phyloP scores from a whole-genome alignment of 345 rosid species.

The Theobroma cacao region DNA sequence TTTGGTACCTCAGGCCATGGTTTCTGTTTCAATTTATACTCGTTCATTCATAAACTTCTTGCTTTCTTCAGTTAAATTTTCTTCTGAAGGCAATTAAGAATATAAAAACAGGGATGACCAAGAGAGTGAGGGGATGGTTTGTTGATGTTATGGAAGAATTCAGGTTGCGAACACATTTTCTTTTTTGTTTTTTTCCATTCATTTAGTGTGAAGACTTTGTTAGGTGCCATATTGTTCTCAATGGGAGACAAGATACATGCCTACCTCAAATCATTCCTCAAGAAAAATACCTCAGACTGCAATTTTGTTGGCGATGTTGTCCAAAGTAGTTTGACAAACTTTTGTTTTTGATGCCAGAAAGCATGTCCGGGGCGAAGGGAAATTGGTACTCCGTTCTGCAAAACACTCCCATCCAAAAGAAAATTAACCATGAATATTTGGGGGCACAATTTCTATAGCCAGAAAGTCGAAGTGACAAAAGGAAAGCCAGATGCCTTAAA shows the following conservation, averaged over 20 bases:
- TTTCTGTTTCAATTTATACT: conserved; percentile 22
- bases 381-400: neutral
- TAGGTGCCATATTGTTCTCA: conserved; percentile 1
- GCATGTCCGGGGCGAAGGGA: neutral
- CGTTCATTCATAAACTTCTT: conserved; percentile 16
- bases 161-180: neutral
- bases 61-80: conserved; percentile 16
- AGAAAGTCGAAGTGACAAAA: no score
- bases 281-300: neutral
- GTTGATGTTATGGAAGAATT: neutral
- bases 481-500: neutral
- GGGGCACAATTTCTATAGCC: neutral
- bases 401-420: neutral
- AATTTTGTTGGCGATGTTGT: neutral
- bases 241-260: neutral
- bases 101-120: neutral
- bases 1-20: neutral
- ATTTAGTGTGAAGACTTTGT: neutral
- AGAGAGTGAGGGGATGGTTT: neutral
- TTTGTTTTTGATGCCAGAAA: neutral
- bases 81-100: neutral
- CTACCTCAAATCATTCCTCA: neutral
- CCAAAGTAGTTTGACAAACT: neutral
- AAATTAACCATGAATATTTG: neutral
- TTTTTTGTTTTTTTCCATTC: neutral